phyloP scores from a whole-genome alignment of 148 eudicot genomes.

The Rhododendron molle region DNA sequence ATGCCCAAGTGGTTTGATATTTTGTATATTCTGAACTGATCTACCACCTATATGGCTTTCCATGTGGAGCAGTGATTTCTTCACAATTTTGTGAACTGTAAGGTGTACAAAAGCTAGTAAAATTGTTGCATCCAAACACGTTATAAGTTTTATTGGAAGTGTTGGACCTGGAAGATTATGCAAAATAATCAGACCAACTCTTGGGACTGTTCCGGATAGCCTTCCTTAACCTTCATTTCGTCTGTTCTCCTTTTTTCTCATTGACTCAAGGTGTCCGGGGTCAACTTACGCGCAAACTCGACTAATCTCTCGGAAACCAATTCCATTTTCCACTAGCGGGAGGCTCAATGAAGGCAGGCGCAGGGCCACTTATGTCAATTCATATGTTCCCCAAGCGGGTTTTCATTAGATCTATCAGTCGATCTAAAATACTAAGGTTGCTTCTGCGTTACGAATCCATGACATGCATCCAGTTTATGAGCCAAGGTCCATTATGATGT shows the following conservation, averaged over 20 bases:
- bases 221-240: neutral
- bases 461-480: neutral
- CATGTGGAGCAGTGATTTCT: neutral
- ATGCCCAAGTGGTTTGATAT: neutral
- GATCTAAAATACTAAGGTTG: neutral
- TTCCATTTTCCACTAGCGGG: neutral
- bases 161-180: neutral
- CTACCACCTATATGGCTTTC: neutral
- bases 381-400: neutral
- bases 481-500: neutral
- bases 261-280: neutral
- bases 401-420: neutral
- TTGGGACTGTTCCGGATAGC: neutral
- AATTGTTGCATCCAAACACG: neutral
- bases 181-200: neutral
- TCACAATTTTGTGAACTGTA: neutral
- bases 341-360: neutral
- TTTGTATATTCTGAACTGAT: neutral
- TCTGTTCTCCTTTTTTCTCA: neutral
- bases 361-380: neutral
- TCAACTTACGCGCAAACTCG: neutral
- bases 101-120: neutral
- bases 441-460: neutral
- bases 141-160: neutral
- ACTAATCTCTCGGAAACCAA: neutral